Evolutionary conservation across 1,139 yeast genomes (phyloP).

Genomic region (Sugiyamaella neomexicana): DNA sequence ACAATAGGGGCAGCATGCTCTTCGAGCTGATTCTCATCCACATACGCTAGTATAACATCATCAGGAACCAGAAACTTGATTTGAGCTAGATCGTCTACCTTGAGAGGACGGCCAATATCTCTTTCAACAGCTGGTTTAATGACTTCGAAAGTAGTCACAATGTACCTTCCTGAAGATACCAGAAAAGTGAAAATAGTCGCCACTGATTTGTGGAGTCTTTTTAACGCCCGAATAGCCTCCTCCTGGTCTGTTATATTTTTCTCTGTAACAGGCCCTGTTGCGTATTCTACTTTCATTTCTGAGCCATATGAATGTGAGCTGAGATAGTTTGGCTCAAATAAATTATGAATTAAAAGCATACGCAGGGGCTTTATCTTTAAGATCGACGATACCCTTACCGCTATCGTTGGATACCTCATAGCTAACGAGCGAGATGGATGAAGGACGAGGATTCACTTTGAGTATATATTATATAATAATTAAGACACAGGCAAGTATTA

Average conservation of each 20-base stretch:
- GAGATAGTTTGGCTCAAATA: too few species aligned
- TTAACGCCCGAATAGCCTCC: conserved; percentile 3
- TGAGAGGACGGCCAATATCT: conserved; percentile 33
- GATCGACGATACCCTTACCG: conserved; percentile 1
- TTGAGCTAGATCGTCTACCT: conserved; percentile 58
- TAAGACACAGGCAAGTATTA: too few species aligned
- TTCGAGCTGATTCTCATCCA: conserved; percentile 43
- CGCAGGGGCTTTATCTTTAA: neutral
- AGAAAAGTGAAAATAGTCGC: conserved; percentile 56
- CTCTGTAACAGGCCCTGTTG: neutral
- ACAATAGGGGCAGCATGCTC: conserved; percentile 24
- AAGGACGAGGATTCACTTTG: too few species aligned
- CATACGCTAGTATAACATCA: conserved; percentile 69
- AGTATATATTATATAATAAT: too few species aligned
- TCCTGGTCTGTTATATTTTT: neutral
- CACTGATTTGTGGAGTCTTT: conserved; percentile 26
- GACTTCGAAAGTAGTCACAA: conserved; percentile 54
- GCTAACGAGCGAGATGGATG: neutral
- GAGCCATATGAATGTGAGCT: neutral
- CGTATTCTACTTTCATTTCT: neutral
- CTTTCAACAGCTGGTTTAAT: conserved; percentile 51
- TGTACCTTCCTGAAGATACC: conserved; percentile 52
- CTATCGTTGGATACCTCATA: neutral
- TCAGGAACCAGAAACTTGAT: conserved; percentile 64
- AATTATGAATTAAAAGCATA: neutral